Base-by-base conservation (phyloP, 345 rosid species). In the Eutrema yunnanense region DNA sequence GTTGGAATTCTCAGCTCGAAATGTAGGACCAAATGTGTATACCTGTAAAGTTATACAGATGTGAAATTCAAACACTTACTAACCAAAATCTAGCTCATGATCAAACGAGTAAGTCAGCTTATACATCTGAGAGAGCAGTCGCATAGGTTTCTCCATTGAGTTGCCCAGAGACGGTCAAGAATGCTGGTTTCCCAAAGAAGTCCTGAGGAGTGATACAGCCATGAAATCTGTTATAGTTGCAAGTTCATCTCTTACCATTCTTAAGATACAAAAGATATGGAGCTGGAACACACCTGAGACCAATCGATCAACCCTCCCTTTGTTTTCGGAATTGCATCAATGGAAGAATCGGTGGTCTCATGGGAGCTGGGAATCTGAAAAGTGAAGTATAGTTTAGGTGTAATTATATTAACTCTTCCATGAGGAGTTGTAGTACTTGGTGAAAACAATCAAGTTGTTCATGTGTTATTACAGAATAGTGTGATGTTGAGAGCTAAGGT, bases 111-210 rank as follows among this genome's bases (percentile, higher is more conserved):
- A 63, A 66, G 58, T 80, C 32, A 48, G 9, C 6, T 52, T 41
- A 59, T 88, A 95, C 99, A 82, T 95, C 96, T 14, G 97, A 84
- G 76, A 95, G 99, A 75, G 99, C 97, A 62, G 94, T 87, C 14
- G 97, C 97, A 74, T 92, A 95, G 71, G 99, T 86, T 86, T 95
- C 99, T 57, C 87, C 99, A 83, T 95, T 95, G 53, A 92, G 99
- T 82, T 95, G 99, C 60, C 99, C 99, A 27, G 97, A 95, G 67
- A 95, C 97, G 1, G 97, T 92, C 81, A 95, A 84, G 85, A 95
- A 95, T 32, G 97, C 96, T 71, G 99, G 96, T 76, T 95, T 92
- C 65, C 90, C 96, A 73, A 95, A 95, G 83, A 92, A 95, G 76
- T 95, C 97, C 99, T 95, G 83, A 41, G 34, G 36, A 76, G 46